Conservation (phyloP, 441 rosid genomes). For the Metrosideros polymorpha region DNA sequence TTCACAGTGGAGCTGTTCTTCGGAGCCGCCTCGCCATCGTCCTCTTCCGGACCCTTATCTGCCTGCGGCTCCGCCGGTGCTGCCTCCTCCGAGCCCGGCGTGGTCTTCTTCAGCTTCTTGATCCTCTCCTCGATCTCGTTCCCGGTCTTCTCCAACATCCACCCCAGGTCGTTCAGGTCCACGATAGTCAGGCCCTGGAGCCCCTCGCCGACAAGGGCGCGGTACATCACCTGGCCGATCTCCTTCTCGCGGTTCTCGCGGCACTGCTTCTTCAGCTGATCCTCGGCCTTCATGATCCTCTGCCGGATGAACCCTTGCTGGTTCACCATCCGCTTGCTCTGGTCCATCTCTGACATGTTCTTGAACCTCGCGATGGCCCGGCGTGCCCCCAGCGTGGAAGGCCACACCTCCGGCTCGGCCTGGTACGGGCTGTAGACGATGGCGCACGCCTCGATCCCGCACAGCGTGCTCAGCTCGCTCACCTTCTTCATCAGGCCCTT, state of each 20-base stretch:
- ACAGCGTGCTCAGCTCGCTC: conserved; percentile 7
- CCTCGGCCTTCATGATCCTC: conserved; percentile 2
- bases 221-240: neutral
- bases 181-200: neutral
- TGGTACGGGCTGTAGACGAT: conserved; percentile 1
- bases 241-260: conserved; percentile 8
- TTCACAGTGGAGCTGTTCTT: neutral
- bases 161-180: conserved; percentile 4
- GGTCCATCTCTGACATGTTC: conserved; percentile 12
- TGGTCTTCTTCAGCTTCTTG: neutral
- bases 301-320: neutral
- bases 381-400: neutral
- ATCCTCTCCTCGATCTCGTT: neutral
- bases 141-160: neutral
- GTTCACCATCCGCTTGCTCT: conserved; percentile 9
- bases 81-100: neutral
- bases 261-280: conserved; percentile 5
- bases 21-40: neutral
- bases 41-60: neutral
- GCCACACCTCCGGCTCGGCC: conserved; percentile 7
- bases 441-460: conserved; percentile 9
- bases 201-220: neutral
- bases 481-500: conserved; percentile 8
- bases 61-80: neutral
- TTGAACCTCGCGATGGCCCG: neutral